phyloP scores from a whole-genome alignment of 148 eudicot genomes.

The Fagopyrum homotropicum region DNA sequence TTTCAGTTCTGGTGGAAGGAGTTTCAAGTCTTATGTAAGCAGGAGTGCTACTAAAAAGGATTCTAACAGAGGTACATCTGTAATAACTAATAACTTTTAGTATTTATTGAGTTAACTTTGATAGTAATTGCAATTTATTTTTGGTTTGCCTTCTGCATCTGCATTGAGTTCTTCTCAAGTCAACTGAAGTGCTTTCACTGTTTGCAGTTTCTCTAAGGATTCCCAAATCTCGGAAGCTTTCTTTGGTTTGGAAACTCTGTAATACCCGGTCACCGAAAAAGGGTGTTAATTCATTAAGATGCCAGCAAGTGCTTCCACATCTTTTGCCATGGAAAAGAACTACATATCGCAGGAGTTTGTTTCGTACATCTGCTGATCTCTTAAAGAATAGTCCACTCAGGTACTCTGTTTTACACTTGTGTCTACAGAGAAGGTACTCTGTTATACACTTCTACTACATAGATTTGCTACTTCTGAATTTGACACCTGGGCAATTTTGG shows the following conservation, averaged over 20 bases:
- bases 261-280: constrained; percentile 43
- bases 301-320: constrained; percentile 43
- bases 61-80: constrained; percentile 39
- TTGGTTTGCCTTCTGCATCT: not conserved
- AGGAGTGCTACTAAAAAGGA: constrained; percentile 37
- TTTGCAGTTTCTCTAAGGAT: constrained; percentile 32
- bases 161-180: not conserved
- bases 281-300: constrained; percentile 33
- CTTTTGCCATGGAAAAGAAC: constrained; percentile 87
- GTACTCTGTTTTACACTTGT: constrained; percentile 23
- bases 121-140: not conserved
- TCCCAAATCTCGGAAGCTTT: constrained; percentile 39
- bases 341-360: constrained; percentile 49
- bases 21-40: constrained; percentile 21
- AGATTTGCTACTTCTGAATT: constrained; percentile 14
- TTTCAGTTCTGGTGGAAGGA: constrained; percentile 23
- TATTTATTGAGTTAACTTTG: not conserved
- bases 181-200: not conserved
- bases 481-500: constrained; percentile 16
- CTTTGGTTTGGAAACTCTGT: constrained; percentile 72
- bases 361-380: constrained; percentile 27
- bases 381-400: constrained; percentile 34
- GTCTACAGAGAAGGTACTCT: not conserved
- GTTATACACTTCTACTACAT: not conserved
- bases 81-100: not conserved